Percentiles rank a stretch among this genome's conserved stretches.
phyloP scores from a whole-genome alignment of 2,329 filamentous ascomycete genomes.

The Botrytis tulipae region DNA sequence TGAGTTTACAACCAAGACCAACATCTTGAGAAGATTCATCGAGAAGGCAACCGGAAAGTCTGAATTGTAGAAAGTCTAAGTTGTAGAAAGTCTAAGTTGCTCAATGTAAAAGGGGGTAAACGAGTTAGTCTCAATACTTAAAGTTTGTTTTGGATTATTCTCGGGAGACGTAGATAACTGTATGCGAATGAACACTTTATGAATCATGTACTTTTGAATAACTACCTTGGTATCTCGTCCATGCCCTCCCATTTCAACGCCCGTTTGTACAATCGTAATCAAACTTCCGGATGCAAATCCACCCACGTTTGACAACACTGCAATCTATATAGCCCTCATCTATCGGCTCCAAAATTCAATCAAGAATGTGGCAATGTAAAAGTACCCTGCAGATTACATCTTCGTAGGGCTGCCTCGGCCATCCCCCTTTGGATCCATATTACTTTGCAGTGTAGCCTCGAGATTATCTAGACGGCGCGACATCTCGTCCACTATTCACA shows the following conservation, averaged over 20 bases:
- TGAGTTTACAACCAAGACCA: constrained; percentile 80
- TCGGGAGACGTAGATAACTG: not conserved
- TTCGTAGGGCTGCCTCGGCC: constrained; percentile 34
- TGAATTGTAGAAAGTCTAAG: constrained; percentile 40
- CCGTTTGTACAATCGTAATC: not conserved
- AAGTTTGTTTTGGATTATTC: not conserved
- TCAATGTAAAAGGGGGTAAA: constrained; percentile 4
- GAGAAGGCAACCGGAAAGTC: constrained; percentile 63
- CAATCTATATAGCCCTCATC: not conserved
- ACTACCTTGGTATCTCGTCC: constrained; percentile 14
- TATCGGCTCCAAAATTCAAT: not conserved
- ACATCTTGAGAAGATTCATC: constrained; percentile 79
- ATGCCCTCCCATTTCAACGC: constrained; percentile 13
- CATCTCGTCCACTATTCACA: constrained; percentile 83
- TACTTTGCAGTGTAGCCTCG: constrained; percentile 42
- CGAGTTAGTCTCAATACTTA: not conserved
- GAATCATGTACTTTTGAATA: constrained; percentile 5
- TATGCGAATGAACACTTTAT: not conserved
- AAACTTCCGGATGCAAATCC: constrained; percentile 1
- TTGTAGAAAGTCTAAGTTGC: constrained; percentile 36
- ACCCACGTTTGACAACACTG: not conserved
- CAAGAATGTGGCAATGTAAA: not conserved
- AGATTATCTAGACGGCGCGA: constrained; percentile 79
- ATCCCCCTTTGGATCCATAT: constrained; percentile 27
- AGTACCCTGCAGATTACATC: constrained; percentile 19